Base-by-base conservation (phyloP, 2,329 filamentous ascomycete species). In the Domatiomyces catenatus region DNA sequence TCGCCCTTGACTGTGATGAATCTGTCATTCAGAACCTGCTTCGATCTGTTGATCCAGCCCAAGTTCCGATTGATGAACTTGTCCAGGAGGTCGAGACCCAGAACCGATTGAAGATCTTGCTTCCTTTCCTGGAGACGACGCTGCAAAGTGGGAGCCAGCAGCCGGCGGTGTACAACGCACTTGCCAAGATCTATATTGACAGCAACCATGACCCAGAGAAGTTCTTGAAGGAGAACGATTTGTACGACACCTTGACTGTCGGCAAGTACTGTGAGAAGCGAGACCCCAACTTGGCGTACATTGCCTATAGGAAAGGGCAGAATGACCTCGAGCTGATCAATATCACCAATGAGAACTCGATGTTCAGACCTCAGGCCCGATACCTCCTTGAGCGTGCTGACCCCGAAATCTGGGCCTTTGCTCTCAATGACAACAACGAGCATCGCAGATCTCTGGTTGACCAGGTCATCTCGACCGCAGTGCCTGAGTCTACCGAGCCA, bases 131-230 rank as follows among this genome's bases (percentile, higher is more conserved):
- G 5, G 93, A 98, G 73, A 81, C 85, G 52, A 94, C 88, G 8
- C 73, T 98, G 46, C 83, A 86, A 47, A 79, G 82, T 48, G 92
- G 92, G 44, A 95, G 94, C 70, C 85, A 94, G 67, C 89, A 98
- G 68, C 88, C 94, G 66, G 93, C 90, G 44, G 86, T 98, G 17
- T 96, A 85, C 76, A 96, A 98, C 59, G 93, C 92, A 5, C 76
- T 98, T 26, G 92, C 92, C 48, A 98, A 98, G 79, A 98, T 98
- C 60, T 98, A 98, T 71, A 98, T 98, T 42, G 92, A 98, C 69
- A 88, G 81, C 59, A 98, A 98, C 76, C 94, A 95, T 71, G 88
- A 95, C 66, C 92, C 92, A 0, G 92, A 98, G 75, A 86, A 86
- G 64, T 98, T 98, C 74, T 73, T 98, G 48, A 94, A 92, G 72